Evolutionary conservation across 768 basidiomycete species (phyloP), one percentile per base, ranked within the genome.

Genomic region (Tulasnella sp.): DNA sequence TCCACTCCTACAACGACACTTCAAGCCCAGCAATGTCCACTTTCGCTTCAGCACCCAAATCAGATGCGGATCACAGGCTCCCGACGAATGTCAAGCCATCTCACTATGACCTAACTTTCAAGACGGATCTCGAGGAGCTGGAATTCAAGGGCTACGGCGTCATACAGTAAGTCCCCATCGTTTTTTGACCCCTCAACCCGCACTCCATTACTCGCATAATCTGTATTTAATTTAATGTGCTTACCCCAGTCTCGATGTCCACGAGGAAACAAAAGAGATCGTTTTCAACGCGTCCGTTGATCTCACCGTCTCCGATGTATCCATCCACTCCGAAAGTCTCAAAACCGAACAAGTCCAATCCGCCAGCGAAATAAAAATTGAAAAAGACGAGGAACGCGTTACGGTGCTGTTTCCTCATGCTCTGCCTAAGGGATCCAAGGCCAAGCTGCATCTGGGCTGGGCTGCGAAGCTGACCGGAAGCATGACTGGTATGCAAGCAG

Each of bases 111-210:
- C 82, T 86, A 38, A 83, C 83, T 9, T 82, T 86, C 83, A 85
- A 85, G 82, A 87, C 86, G 16, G 76, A 98, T 86, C 90, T 98
- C 76, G 88, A 92, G 78, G 88, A 88, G 27, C 88, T 91, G 80
- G 88, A 86, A 14, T 99, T 96, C 84, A 87, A 90, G 68, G 97
- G 97, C 58, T 88, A 91, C 52, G 93, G 92, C 74, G 90, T 90
- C 81, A 90, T 94, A 83, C 87, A 89, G 94, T 90, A 80, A 76
- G 90, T 86, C 31, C 46, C 10, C 39, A 52, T 44, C 21, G 74
- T 42, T 34, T 31, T 40, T 40, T 10, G 39, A 40, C 39, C 39
- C 5, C n/a, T n/a, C n/a, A n/a, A n/a, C 39, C 39, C 39, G 10
- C 39, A 40, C 39, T 10, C 39, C 39, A 40, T 40, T 40, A 40